Evolutionary conservation across 2,329 filamentous ascomycete genomes (phyloP), one percentile per base, ranked within the genome.

Genomic region (Fusarium duplospermum): DNA sequence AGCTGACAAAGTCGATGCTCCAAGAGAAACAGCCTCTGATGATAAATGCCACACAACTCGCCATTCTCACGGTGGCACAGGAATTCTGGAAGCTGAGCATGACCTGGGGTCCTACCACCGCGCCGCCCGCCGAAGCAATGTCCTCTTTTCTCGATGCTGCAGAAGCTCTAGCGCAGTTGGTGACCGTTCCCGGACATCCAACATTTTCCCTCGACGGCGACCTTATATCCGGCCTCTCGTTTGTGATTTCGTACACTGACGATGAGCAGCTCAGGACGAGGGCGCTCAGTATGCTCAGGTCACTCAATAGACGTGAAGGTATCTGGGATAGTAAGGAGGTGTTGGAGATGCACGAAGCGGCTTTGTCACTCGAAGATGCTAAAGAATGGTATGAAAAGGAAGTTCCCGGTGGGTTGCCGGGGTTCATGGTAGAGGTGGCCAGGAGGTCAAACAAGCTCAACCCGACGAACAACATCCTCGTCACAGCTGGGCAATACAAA

Each of bases 201-300:
- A 76, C 52, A 2, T 73, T 54, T 18, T 73, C 71, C 3, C 56
- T 73, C 2, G 71, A 73, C 9, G 67, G 71, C 1, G 71, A 74
- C 1, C 18, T 71, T 1, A 40, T 73, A 1, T 71, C 71, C 2
- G 56, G 71, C 4, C n/a, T 73, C 0, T 74, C 71, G 1, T 61
- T 73, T 14, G 56, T 68, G 0, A 38, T 74, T 4, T 62, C 54
- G 27, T 40, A 20, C 1, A 68, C 50, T 22, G 22, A 38, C 0
- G 63, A 74, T 10, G 22, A 33, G 0, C 13, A 33, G 1, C 61
- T 59, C 6, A 47, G 61, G 3, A 24, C 35, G 1, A 73, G 67
- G 4, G 74, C 61, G 5, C n/a, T 78, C 2, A n/a, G 66, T 7
- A 8, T 78, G 1, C 14, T 78, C 18, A 62, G 63, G 18, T 36